These are phyloP conservation scores for Solidago caesia DNA, from an alignment of 129 eudicot species.

Conservation along the genomic window DNA sequence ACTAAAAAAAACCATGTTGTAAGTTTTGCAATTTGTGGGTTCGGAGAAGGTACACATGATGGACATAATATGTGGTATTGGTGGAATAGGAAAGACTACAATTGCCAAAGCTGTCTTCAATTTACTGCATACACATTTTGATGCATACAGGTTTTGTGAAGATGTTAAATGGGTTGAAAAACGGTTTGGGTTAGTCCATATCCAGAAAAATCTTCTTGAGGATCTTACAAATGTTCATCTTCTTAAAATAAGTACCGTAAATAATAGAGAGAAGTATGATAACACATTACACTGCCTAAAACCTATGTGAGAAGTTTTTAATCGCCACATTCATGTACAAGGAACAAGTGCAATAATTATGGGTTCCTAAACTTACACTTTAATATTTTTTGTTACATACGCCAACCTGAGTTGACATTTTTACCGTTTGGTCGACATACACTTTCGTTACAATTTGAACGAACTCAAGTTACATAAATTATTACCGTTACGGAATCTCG, in stretches of 20 bases:
- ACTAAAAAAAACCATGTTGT: too few species aligned
- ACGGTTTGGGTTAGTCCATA: constrained; percentile 26
- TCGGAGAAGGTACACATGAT: constrained; percentile 30
- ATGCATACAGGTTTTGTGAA: constrained; percentile 32
- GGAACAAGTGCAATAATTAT: too few species aligned
- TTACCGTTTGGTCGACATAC: too few species aligned
- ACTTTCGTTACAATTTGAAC: too few species aligned
- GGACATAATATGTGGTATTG: constrained; percentile 42
- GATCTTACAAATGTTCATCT: constrained; percentile 26
- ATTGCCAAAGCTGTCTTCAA: constrained; percentile 36
- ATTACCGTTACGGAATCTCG: too few species aligned
- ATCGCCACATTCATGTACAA: too few species aligned
- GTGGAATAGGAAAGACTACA: constrained; percentile 44
- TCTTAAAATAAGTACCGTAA: constrained; percentile 11
- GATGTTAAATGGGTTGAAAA: constrained; percentile 31
- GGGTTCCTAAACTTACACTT: too few species aligned
- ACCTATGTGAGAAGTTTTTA: too few species aligned
- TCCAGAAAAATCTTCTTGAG: constrained; percentile 32
- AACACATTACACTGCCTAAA: too few species aligned
- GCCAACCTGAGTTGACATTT: too few species aligned
- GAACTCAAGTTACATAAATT: too few species aligned
- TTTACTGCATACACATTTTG: constrained; percentile 25
- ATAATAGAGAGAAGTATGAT: constrained; percentile 17
- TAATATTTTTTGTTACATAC: too few species aligned
- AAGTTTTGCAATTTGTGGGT: constrained; percentile 1